These are phyloP conservation scores for Piromyces finnis DNA, from an alignment of 192 early-diverging fungal species.

Conservation along the genomic window DNA sequence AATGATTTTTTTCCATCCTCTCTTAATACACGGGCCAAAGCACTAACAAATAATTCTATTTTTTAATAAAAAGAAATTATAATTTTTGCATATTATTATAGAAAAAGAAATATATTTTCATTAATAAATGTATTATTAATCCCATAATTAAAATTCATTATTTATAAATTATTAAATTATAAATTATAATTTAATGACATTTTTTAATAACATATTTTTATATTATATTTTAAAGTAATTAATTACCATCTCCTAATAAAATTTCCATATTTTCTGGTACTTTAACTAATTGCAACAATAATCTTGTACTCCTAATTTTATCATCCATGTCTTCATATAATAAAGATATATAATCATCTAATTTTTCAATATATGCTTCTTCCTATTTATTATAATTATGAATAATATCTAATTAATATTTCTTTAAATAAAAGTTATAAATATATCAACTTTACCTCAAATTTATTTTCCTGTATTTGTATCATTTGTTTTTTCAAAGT, in stretches of 20 bases:
- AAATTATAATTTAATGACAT: no score
- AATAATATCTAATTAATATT: no score
- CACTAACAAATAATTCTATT: conserved; percentile 12
- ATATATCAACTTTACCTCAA: background rate
- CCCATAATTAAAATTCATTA: no score
- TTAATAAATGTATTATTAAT: no score
- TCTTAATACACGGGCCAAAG: conserved; percentile 29
- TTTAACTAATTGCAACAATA: background rate
- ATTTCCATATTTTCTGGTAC: background rate
- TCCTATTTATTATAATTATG: background rate
- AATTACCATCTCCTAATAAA: background rate
- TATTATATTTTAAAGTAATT: no score
- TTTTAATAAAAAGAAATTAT: background rate
- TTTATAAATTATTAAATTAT: no score
- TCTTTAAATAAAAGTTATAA: no score
- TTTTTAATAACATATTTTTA: no score
- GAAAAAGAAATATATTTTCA: background rate
- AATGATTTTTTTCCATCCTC: conserved; percentile 28
- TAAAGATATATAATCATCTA: conserved; percentile 1
- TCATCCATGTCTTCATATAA: conserved; percentile 5
- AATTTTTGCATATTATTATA: background rate
- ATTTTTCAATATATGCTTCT: background rate
- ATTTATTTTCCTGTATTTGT: background rate
- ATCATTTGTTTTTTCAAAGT: background rate
- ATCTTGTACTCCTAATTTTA: conserved; percentile 1